Evolutionary conservation across 1,139 yeast species (phyloP), one percentile per base, ranked within the genome.

Genomic region (Geotrichum reessii): DNA sequence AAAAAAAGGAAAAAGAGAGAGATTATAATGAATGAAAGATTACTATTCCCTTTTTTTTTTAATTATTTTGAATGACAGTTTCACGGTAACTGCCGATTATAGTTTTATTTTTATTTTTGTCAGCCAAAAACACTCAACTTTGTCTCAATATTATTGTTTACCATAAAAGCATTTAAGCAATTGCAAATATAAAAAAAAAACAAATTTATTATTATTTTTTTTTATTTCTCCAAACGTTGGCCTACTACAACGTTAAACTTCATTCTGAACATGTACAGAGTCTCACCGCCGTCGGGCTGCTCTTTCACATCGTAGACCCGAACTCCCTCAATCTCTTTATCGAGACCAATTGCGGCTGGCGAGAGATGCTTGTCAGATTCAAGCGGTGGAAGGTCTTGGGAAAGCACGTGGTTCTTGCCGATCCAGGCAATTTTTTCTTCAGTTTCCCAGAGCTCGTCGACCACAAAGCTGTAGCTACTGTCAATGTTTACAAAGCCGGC

Each of bases 401-500:
- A 42, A 22, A 58, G 24, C 40, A 47, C 46, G 50, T 53, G 59
- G 33, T 47, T 50, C 49, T 50, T 49, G 22, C 52, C 57, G 47
- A 62, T 63, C 31, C 60, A 60, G 19, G 56, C 44, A 8, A 60
- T 56, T 48, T 55, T 53, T 9, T 58, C 64, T 27, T 63, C 64
- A 3, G 61, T 56, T 14, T 62, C 61, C 71, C 71, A 67, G 40
- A 67, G 42, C n/a, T 42, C 55, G 24, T 58, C 54, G 12, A 63
- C 64, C 6, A 50, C 57, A 51, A 66, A 62, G 1, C 62, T 58
- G 31, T 57, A 48, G n/a, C 57, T 57, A 12, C 56, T 58, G 14
- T 58, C 58, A n/a, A 67, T 61, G 21, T 65, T 49, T 12, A 44
- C 51, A 51, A 68, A 58, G 14, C 69, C 70, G 0, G 68, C 67